A percentile compares a stretch with the other conserved stretches of the same genome.
Conservation (phyloP, 768 basidiomycete genomes). For the Leccinum fibrillosum region DNA sequence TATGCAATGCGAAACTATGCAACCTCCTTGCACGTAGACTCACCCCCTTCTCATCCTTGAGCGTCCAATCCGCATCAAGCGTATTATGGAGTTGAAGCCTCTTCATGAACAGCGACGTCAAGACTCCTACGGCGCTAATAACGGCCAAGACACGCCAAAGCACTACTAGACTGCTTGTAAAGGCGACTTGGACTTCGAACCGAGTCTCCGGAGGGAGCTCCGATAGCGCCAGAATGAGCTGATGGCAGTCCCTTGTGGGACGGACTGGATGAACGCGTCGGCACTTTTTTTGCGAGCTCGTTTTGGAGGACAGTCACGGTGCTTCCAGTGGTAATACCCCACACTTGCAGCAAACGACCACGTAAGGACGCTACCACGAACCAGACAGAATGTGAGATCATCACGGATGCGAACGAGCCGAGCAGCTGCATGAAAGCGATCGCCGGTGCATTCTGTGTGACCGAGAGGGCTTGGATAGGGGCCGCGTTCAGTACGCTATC, state of each 20-base stretch:
- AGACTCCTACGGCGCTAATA: constrained; percentile 16
- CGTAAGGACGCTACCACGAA: background rate
- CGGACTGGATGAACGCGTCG: constrained; percentile 33
- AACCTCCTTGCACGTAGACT: background rate
- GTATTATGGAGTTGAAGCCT: background rate
- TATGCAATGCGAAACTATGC: background rate
- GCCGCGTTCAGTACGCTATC: constrained; percentile 8
- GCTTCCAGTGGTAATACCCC: constrained; percentile 48
- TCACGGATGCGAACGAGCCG: constrained; percentile 32
- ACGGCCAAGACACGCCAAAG: constrained; percentile 43
- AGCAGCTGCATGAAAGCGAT: constrained; percentile 41
- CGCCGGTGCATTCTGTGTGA: constrained; percentile 40
- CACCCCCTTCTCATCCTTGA: background rate
- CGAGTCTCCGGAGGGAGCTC: constrained; percentile 32
- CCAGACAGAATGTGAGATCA: background rate
- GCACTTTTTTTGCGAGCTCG: constrained; percentile 40
- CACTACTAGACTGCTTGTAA: constrained; percentile 36
- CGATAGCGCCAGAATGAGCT: constrained; percentile 41
- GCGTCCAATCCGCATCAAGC: constrained; percentile 5
- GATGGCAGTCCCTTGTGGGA: constrained; percentile 40
- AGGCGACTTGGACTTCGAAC: constrained; percentile 38
- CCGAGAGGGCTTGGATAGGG: constrained; percentile 43
- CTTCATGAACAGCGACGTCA: constrained; percentile 8
- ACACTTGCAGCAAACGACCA: constrained; percentile 31
- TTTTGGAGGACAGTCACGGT: constrained; percentile 29